Conservation (phyloP, 2,329 filamentous ascomycete species). For the Aureobasidium sp. region DNA sequence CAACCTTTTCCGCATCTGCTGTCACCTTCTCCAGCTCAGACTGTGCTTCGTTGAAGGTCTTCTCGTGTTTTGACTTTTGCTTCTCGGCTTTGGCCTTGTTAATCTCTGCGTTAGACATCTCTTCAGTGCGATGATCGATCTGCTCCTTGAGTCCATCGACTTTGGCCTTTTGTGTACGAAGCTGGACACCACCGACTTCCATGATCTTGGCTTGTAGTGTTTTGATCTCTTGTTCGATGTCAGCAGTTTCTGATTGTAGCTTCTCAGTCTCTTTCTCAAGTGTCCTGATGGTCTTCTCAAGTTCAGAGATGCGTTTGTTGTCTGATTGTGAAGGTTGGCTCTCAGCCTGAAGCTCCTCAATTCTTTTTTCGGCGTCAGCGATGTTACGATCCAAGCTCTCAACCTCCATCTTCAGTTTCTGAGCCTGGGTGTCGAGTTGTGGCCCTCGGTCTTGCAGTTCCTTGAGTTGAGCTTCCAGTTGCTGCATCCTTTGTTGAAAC, state of each 20-base stretch:
- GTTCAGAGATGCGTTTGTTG: constrained; percentile 60
- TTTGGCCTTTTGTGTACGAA: constrained; percentile 82
- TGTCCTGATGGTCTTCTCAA: constrained; percentile 71
- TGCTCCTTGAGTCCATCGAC: constrained; percentile 85
- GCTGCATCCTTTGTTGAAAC: constrained; percentile 76
- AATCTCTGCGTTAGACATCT: constrained; percentile 79
- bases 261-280: constrained; percentile 73
- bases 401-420: constrained; percentile 83
- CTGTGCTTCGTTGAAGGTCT: constrained; percentile 69
- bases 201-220: constrained; percentile 93
- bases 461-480: constrained; percentile 67
- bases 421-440: constrained; percentile 78
- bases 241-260: constrained; percentile 77
- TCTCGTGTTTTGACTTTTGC: constrained; percentile 77
- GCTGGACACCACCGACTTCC: constrained; percentile 90
- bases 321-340: constrained; percentile 76
- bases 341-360: constrained; percentile 76
- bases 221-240: constrained; percentile 89
- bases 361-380: constrained; percentile 72
- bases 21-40: constrained; percentile 69
- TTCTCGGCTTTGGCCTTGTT: constrained; percentile 91
- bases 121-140: constrained; percentile 71
- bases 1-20: constrained; percentile 68
- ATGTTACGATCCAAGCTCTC: constrained; percentile 82
- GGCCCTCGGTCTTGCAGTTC: constrained; percentile 73